Evolutionary conservation across 768 basidiomycete species (phyloP), one percentile per base, ranked within the genome.

Genomic region (Suillus plorans): DNA sequence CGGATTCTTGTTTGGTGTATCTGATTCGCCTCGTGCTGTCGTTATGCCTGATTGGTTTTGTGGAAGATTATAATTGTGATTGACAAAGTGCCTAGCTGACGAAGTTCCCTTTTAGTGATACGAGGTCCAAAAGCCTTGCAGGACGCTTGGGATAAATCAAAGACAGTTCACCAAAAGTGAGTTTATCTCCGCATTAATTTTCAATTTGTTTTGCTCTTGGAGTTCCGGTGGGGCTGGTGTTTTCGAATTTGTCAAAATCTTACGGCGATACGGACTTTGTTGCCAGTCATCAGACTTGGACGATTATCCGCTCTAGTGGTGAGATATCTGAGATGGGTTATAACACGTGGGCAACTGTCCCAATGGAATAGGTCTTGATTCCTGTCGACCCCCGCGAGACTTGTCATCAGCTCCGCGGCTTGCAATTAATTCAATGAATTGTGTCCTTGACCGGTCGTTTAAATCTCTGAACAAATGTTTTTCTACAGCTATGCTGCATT

Each of bases 91-190:
- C 31, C 5, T n/a, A n/a, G 20, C 53, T 55, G 10, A 55, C 12
- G 12, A 6, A 20, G 1, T n/a, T 45, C 12, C 52, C 63, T 69
- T 64, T 68, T 76, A 89, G 92, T 89, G 31, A 88, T 97, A 66
- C 85, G 88, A 62, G 95, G 91, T 6, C 94, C 95, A 2, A 89
- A 90, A 73, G 82, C 84, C 12, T 80, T 97, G 67, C 91, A 91
- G 73, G 87, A 91, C 53, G 88, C 88, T 63, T 98, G 95, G 95
- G 92, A 98, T 76, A 86, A 86, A 69, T 80, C 80, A 60, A 93
- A 92, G 78, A 98, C 95, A 13, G 89, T 96, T 20, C 85, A 85
- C 67, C 96, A 98, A 85, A 98, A 97, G 95, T 97, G 71, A 71
- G 89, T 80, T 20, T 16, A 25, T 20, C 5, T 31, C 10, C 10